These are phyloP conservation scores for Suhomyces sp. DNA, from an alignment of 805 yeast genomes.

Conservation along the genomic window DNA sequence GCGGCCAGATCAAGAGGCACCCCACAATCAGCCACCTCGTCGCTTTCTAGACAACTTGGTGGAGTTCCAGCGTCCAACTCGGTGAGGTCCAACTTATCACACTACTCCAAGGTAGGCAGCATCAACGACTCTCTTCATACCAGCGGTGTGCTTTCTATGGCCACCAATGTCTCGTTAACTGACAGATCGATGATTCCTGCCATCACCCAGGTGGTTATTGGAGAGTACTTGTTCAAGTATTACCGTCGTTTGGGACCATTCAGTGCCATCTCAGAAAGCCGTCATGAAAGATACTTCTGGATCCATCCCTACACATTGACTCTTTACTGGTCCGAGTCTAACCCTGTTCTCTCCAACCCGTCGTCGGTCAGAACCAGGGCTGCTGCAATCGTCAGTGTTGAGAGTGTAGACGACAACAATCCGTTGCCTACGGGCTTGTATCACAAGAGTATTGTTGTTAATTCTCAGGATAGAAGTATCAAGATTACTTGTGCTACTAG, in stretches of 20 bases:
- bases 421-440: conserved; percentile 87
- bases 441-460: conserved; percentile 78
- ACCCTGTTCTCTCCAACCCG: conserved; percentile 73
- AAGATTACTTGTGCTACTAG: conserved; percentile 86
- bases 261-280: conserved; percentile 67
- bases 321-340: conserved; percentile 80
- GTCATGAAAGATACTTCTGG: conserved; percentile 96
- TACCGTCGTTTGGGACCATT: conserved; percentile 74
- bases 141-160: conserved; percentile 40
- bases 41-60: conserved; percentile 4
- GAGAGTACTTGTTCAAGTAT: conserved; percentile 85
- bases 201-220: conserved; percentile 88
- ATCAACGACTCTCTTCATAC: conserved; percentile 33
- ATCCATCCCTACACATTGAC: conserved; percentile 91
- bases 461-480: conserved; percentile 61
- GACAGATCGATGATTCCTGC: conserved; percentile 78
- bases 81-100: conserved; percentile 29
- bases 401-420: conserved; percentile 77
- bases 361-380: conserved; percentile 67
- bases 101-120: conserved; percentile 26
- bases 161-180: conserved; percentile 62
- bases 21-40: conserved; percentile 8
- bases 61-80: conserved; percentile 14
- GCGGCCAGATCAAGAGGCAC: conserved; percentile 9
- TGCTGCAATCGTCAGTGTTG: conserved; percentile 74